Base-by-base conservation (phyloP, 352 stramenopile genomes). In the Pythium rishiriense region DNA sequence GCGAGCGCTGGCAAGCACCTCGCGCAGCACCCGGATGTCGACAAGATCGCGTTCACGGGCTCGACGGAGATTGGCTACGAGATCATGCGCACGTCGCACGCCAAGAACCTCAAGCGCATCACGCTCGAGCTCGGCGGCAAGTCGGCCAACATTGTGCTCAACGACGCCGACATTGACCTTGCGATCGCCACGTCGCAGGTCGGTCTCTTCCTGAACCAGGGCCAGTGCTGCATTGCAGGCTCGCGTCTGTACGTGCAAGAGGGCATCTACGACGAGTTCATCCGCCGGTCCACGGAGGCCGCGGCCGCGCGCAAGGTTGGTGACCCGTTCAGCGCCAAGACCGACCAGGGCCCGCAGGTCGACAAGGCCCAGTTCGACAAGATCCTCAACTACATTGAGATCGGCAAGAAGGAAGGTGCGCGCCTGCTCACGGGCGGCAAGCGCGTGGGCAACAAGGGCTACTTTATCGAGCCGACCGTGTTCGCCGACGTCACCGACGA, bases 121-220 rank as follows among this genome's bases (percentile, higher is more conserved):
- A 72, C 78, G 42, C 69, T 88, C 17, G 89, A 97, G 69, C 86
- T 97, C 14, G 92, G 92, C 26, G 92, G 92, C 37, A 98, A 98
- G 75, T 94, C 89, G 2, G 85, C 92, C 9, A 74, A 88, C 33
- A 88, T 97, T 29, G 80, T 98, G 12, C 87, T 97, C 48, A 76
- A 94, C 65, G 72, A 80, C 31, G 49, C 51, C 43, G 71, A 95
- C 67, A 68, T 94, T 4, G 74, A 91, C 17, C 73, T 76, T 28
- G 86, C 85, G 7, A 82, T 96, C 52, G 87, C 91, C 63, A 92
- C 83, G 78, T 80, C 87, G 49, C 83, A 85, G 67, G 82, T 87
- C n/a, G 83, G 83, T 24, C 78, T 74, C 51, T 89, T 93, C 59
- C 75, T 74, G 67, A 93, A 81, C 54, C 88, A 87, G 51, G 89